A percentile compares a stretch with the other conserved stretches of the same genome.
Evolutionary conservation across 164 flowering plant genomes (phyloP).

Genomic region (Platanus orientalis): DNA sequence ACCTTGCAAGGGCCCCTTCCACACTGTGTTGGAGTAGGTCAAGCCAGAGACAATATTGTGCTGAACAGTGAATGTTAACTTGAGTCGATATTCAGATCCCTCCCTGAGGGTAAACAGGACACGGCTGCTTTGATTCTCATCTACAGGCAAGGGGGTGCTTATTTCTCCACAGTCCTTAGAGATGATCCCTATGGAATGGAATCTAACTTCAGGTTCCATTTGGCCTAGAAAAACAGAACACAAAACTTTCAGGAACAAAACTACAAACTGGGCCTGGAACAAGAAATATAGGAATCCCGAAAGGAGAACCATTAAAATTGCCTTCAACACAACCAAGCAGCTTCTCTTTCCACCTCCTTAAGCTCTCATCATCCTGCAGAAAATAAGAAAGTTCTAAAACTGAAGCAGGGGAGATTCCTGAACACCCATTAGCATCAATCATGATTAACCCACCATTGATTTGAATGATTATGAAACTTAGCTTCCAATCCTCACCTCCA

Average conservation of each 20-base stretch:
- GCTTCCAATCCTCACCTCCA: neutral
- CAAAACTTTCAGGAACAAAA: neutral
- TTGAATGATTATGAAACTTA: neutral
- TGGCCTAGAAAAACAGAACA: constrained; percentile 32
- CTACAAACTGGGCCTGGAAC: neutral
- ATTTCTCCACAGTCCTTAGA: constrained; percentile 48
- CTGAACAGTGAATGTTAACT: constrained; percentile 54
- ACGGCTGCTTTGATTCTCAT: constrained; percentile 25
- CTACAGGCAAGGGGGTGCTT: constrained; percentile 41
- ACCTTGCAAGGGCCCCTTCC: constrained; percentile 76
- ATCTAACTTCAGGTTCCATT: constrained; percentile 70
- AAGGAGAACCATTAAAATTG: constrained; percentile 46
- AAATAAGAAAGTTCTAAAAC: neutral
- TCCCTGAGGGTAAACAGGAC: constrained; percentile 54
- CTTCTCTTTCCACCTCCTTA: constrained; percentile 86
- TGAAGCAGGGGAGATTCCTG: neutral
- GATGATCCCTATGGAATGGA: constrained; percentile 63
- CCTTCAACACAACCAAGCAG: constrained; percentile 66
- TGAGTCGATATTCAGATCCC: constrained; percentile 59
- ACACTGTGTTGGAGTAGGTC: constrained; percentile 63
- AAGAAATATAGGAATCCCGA: neutral
- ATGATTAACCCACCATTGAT: neutral
- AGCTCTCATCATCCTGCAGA: constrained; percentile 80
- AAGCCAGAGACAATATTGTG: constrained; percentile 79
- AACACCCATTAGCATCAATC: neutral